Base-by-base conservation (phyloP, 2,329 filamentous ascomycete genomes). In the Paraconiothyrium brasiliense region DNA sequence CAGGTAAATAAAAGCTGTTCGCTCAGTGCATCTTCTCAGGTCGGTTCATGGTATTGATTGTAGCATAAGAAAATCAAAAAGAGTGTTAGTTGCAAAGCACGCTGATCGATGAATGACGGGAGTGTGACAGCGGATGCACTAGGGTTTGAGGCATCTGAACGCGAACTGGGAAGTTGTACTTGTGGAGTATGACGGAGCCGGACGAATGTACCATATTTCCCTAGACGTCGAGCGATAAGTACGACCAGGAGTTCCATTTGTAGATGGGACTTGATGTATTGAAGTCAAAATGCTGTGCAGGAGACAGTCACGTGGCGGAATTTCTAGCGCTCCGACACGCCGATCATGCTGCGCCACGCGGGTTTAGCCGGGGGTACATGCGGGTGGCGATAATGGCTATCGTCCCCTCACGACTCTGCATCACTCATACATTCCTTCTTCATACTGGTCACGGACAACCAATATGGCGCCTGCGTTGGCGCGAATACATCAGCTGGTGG, bases 401-500 rank as follows among this genome's bases (percentile, higher is more conserved):
- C 49, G n/a, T 39, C 49, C 34, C 48, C n/a, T 20, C 49, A 39
- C 50, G 14, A 32, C 37, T 34, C 50, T 59, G 3, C 50, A n/a
- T 39, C 59, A 62, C 44, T 34, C 37, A 13, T 50, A n/a, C 34
- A 27, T 34, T 24, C 27, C 54, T 32, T 41, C 47, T 54, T 55
- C 44, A 56, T 37, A 57, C 51, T 55, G 52, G 52, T 54, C 49
- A 59, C 56, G 69, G 59, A 59, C 58, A 59, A 32, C 20, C 66
- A 77, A 57, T 58, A 81, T 80, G 78, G 76, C 76, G 70, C 73
- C 77, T 47, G 71, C 73, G 50, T 72, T 75, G 71, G 74, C 75
- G 67, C 75, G 75, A 59, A 61, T 80, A 54, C 78, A 80, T 62
- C 75, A 69, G 58, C 67, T 80, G 77, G 76, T 81, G 67, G 77